phyloP scores from a whole-genome alignment of 805 yeast genomes.

The Teunomyces cretensis region DNA sequence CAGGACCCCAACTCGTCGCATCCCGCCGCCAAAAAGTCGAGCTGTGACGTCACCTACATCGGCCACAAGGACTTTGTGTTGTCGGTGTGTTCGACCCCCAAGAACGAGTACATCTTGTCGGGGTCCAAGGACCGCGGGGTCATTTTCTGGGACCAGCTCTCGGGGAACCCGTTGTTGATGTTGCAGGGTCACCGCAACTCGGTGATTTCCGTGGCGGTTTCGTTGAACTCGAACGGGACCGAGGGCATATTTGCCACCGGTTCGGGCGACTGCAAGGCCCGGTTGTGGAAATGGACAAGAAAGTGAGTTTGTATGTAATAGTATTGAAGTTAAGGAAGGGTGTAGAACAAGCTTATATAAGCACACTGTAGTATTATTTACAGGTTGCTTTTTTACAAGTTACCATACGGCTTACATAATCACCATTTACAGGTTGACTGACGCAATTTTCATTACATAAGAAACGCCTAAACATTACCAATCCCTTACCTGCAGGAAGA shows the following conservation, averaged over 20 bases:
- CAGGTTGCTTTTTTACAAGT: too few species aligned
- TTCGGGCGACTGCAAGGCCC: slow-evolving; percentile 94
- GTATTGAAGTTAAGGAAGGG: not conserved
- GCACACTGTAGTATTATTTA: too few species aligned
- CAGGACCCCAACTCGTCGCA: slow-evolving; percentile 23
- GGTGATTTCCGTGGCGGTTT: slow-evolving; percentile 90
- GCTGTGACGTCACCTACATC: slow-evolving; percentile 88
- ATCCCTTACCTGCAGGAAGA: too few species aligned
- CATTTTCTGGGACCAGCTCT: slow-evolving; percentile 90
- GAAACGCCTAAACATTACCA: too few species aligned
- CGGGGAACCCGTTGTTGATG: slow-evolving; percentile 92
- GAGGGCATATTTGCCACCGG: slow-evolving; percentile 95
- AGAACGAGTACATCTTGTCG: slow-evolving; percentile 83
- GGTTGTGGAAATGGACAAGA: slow-evolving; percentile 89
- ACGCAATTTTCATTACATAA: too few species aligned
- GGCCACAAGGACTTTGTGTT: slow-evolving; percentile 97
- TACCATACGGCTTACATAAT: too few species aligned
- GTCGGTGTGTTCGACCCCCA: slow-evolving; percentile 91
- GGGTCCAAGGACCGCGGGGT: slow-evolving; percentile 98
- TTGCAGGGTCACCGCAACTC: slow-evolving; percentile 96
- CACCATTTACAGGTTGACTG: too few species aligned
- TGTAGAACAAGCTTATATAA: too few species aligned
- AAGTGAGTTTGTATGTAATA: slow-evolving; percentile 18
- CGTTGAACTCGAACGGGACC: slow-evolving; percentile 70
- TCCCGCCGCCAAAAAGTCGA: slow-evolving; percentile 36